These are phyloP conservation scores for Fusarium camptoceras DNA, from an alignment of 2,329 filamentous ascomycete genomes.

Conservation along the genomic window DNA sequence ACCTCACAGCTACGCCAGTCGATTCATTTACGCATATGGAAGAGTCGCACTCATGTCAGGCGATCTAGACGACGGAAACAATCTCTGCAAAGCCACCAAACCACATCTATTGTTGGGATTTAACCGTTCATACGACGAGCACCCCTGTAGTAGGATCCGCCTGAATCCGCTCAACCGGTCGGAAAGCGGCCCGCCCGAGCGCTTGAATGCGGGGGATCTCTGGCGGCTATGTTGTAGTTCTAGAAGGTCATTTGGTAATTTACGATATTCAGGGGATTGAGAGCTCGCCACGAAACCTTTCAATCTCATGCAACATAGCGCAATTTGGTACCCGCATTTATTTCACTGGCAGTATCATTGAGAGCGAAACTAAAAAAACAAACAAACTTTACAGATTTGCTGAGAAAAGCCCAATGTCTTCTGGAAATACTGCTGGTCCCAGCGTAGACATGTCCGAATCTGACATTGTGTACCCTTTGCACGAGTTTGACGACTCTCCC, in stretches of 20 bases:
- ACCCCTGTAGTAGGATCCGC: not conserved
- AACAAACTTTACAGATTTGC: too few species aligned
- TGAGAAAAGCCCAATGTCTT: not conserved
- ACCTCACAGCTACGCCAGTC: too few species aligned
- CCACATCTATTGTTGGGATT: too few species aligned
- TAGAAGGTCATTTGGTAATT: not conserved
- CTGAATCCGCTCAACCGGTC: not conserved
- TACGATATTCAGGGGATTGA: not conserved
- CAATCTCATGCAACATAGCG: not conserved
- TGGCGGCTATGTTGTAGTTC: not conserved
- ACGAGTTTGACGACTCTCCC: slow-evolving; percentile 8
- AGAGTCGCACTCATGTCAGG: too few species aligned
- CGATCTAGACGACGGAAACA: too few species aligned
- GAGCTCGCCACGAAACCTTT: not conserved
- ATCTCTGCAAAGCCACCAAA: too few species aligned
- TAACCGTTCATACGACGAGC: too few species aligned
- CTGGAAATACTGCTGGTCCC: not conserved
- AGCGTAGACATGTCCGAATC: not conserved
- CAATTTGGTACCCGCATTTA: too few species aligned
- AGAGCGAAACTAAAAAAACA: not conserved
- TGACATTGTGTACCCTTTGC: not conserved
- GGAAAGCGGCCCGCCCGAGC: not conserved
- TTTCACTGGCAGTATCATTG: too few species aligned
- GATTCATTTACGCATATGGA: too few species aligned
- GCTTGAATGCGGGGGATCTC: not conserved